phyloP scores from a whole-genome alignment of 768 basidiomycete genomes.

The Rhodotorula babjevae region DNA sequence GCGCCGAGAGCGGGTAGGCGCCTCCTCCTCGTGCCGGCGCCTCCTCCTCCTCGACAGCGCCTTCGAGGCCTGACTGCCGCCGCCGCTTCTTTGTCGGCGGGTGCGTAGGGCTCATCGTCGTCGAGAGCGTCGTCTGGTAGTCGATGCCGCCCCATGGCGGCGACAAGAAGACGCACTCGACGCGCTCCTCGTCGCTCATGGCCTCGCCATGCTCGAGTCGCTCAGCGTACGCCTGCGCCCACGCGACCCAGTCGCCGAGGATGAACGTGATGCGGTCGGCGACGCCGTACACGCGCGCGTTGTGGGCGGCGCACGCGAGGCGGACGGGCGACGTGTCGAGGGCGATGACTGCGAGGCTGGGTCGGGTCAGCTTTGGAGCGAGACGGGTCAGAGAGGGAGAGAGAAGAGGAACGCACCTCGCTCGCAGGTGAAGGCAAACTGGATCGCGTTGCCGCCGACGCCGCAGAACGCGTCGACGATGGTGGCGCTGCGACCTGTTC shows the following conservation, averaged over 20 bases:
- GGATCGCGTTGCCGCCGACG: constrained; percentile 94
- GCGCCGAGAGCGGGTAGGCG: constrained; percentile 62
- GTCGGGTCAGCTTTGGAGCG: not conserved
- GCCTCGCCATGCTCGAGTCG: constrained; percentile 14
- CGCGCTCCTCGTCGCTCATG: constrained; percentile 9
- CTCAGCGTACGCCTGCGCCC: constrained; percentile 52
- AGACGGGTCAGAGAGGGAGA: rapidly evolving
- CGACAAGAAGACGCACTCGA: constrained; percentile 42
- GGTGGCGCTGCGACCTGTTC: constrained; percentile 58
- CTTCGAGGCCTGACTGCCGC: no score
- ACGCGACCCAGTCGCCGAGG: constrained; percentile 74
- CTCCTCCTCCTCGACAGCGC: no score
- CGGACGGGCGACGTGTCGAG: constrained; percentile 78
- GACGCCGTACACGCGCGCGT: constrained; percentile 89
- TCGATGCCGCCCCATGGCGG: constrained; percentile 44
- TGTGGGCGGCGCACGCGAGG: constrained; percentile 86
- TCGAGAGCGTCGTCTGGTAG: constrained; percentile 20
- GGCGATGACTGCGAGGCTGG: constrained; percentile 68
- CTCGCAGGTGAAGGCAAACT: constrained; percentile 93
- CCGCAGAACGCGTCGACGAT: constrained; percentile 94
- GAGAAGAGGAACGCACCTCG: constrained; percentile 58
- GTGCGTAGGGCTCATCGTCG: no score
- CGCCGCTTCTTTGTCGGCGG: not conserved
- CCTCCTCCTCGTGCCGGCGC: no score
- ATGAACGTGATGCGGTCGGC: constrained; percentile 93